Evolutionary conservation across 2,329 filamentous ascomycete genomes (phyloP), one percentile per base, ranked within the genome.

Genomic region (Paraphoma sp.): DNA sequence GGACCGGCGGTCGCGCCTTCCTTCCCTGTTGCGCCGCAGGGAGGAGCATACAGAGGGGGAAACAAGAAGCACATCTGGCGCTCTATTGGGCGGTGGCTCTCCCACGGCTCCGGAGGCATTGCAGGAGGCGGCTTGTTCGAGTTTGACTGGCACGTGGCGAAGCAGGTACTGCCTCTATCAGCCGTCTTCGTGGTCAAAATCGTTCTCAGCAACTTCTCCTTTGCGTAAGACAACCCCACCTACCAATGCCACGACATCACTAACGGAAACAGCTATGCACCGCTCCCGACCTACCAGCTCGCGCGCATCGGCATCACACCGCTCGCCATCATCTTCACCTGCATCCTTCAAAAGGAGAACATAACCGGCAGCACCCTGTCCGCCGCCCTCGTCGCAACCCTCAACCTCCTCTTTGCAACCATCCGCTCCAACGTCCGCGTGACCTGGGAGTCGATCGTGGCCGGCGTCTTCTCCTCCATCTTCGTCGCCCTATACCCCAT

Each of bases 51-150:
- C 36, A 65, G 72, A 55, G 66, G 62, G 10, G 48, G 53, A 14
- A 64, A 53, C 48, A 71, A 67, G 49, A 69, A 64, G 52, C 56
- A 61, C n/a, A 60, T 61, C 4, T 43, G 63, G n/a, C 54, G 43
- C n/a, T 67, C 61, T 10, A 68, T 78, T 53, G 64, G 59, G n/a
- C 68, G 63, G 47, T 76, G 77, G 76, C 54, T 82, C 59, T 51
- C 67, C 11, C 74, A 74, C 53, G 77, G 78, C 10, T 79, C 77
- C 0, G 80, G 81, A 4, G 81, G 82, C 14, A 83, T 83, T 57
- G 80, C 82, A 31, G 82, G 83, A n/a, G 83, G 82, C 16, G 82
- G 83, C 8, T 63, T 84, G 3, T 81, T 85, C 52, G 83, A 84
- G 58, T 83, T 84, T 51, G 81, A 84, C 52, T 73, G 71, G 56